Evolutionary conservation across 306 rosid genomes (phyloP).

Genomic region (Ammopiptanthus mongolicus): DNA sequence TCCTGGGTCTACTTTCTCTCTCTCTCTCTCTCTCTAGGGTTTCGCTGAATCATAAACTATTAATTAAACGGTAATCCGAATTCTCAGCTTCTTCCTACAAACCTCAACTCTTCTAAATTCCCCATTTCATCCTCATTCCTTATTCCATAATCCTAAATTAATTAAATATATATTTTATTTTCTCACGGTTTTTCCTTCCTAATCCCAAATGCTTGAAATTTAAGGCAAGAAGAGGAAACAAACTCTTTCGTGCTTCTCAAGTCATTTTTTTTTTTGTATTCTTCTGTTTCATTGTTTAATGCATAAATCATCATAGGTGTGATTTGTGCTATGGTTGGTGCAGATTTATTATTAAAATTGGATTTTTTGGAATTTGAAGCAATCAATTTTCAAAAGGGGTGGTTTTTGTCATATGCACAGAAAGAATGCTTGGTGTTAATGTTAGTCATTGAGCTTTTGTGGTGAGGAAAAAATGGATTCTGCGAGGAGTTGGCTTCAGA

Average conservation of each 20-base stretch:
- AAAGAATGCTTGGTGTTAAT: conserved; percentile 17
- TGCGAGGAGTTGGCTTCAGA: conserved; percentile 81
- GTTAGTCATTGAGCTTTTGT: conserved; percentile 11
- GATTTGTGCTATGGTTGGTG: not conserved
- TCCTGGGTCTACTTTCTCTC: conserved; percentile 22
- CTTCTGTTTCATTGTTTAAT: not conserved
- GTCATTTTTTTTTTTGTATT: not conserved
- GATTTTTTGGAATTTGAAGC: not conserved
- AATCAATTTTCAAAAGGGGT: not conserved
- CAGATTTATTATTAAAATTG: conserved; percentile 11
- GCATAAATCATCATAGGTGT: not conserved
- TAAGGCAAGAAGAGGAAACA: not conserved
- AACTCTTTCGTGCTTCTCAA: not conserved
- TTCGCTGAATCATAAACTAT: conserved; percentile 31
- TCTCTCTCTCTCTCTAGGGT: conserved; percentile 17
- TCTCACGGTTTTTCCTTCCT: not conserved
- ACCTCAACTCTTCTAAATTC: not conserved
- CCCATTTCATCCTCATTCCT: not conserved
- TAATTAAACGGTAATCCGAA: conserved; percentile 52
- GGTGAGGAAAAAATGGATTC: conserved; percentile 63
- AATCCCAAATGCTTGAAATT: conserved; percentile 2
- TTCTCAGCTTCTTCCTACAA: conserved; percentile 27
- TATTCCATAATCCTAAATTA: not conserved
- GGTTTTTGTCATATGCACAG: not conserved
- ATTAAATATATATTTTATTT: not conserved